Evolutionary conservation across 1,139 yeast genomes (phyloP).

Genomic region (Candida tunisiensis): DNA sequence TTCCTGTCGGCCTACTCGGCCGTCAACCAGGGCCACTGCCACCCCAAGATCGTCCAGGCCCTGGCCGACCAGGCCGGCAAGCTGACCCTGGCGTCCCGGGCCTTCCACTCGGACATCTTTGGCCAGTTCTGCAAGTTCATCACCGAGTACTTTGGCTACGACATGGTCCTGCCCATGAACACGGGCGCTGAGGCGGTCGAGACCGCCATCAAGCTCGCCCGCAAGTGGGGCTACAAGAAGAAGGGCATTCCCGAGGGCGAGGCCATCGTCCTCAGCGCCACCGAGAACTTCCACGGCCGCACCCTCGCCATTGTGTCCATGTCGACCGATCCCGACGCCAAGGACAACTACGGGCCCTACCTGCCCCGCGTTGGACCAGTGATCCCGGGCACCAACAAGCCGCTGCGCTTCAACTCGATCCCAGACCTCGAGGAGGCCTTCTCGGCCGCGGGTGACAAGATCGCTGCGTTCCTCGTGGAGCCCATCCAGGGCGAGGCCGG

Average conservation of each 20-base stretch:
- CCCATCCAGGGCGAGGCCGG: conserved; percentile 99
- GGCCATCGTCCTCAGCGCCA: conserved; percentile 79
- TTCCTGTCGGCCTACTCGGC: conserved; percentile 91
- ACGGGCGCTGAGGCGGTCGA: conserved; percentile 99
- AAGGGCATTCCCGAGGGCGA: conserved; percentile 72
- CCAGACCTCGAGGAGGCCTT: conserved; percentile 81
- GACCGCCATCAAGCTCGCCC: conserved; percentile 82
- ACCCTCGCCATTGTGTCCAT: conserved; percentile 89
- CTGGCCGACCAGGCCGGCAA: conserved; percentile 73
- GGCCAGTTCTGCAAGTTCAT: conserved; percentile 78
- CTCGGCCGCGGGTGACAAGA: conserved; percentile 69
- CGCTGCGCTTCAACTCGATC: conserved; percentile 61
- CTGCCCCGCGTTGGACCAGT: conserved; percentile 68
- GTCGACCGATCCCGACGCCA: conserved; percentile 94
- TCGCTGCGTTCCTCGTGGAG: conserved; percentile 84
- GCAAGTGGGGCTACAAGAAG: conserved; percentile 92
- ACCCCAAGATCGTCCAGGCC: conserved; percentile 79
- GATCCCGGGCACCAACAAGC: conserved; percentile 35
- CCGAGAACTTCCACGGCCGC: conserved; percentile 90
- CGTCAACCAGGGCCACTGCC: conserved; percentile 97
- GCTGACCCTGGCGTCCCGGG: conserved; percentile 79
- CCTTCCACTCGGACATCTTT: conserved; percentile 80
- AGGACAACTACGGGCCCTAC: conserved; percentile 81
- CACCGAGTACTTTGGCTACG: conserved; percentile 81
- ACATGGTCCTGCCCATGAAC: conserved; percentile 92